Evolutionary conservation across 805 yeast genomes (phyloP).

Genomic region (Candida ortonii): DNA sequence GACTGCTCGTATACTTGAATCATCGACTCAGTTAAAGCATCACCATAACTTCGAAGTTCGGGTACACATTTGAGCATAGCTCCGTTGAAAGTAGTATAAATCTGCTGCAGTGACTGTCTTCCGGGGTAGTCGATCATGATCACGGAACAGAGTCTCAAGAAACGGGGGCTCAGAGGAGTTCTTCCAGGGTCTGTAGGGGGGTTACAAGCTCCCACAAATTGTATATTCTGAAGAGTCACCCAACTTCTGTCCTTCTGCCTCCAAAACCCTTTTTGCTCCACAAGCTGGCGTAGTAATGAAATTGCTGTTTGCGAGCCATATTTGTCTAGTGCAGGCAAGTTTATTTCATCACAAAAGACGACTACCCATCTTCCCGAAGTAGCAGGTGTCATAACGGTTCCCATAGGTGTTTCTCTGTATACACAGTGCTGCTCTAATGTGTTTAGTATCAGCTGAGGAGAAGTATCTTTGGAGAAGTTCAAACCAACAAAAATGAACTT

Average conservation of each 20-base stretch:
- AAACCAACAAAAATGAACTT: conserved; percentile 60
- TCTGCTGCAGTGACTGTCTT: conserved; percentile 53
- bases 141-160: conserved; percentile 63
- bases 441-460: conserved; percentile 56
- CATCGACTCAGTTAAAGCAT: conserved; percentile 60
- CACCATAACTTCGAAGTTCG: conserved; percentile 50
- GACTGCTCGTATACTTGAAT: conserved; percentile 54
- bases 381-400: conserved; percentile 56
- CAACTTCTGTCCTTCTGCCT: conserved; percentile 54
- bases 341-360: conserved; percentile 88
- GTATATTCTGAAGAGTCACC: conserved; percentile 63
- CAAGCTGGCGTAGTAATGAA: conserved; percentile 67
- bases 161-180: conserved; percentile 50
- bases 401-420: conserved; percentile 51
- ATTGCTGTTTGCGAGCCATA: conserved; percentile 75
- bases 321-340: conserved; percentile 68
- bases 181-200: conserved; percentile 84
- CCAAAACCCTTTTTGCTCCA: conserved; percentile 81
- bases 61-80: conserved; percentile 64
- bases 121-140: conserved; percentile 82
- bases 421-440: conserved; percentile 72
- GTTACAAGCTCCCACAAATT: conserved; percentile 94
- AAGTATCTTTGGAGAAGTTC: conserved; percentile 80
- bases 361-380: conserved; percentile 68
- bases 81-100: conserved; percentile 56